A percentile compares a stretch with the other conserved stretches of the same genome.
phyloP scores from a whole-genome alignment of 2,329 filamentous ascomycete genomes.

The Pseudogymnoascus sp. region DNA sequence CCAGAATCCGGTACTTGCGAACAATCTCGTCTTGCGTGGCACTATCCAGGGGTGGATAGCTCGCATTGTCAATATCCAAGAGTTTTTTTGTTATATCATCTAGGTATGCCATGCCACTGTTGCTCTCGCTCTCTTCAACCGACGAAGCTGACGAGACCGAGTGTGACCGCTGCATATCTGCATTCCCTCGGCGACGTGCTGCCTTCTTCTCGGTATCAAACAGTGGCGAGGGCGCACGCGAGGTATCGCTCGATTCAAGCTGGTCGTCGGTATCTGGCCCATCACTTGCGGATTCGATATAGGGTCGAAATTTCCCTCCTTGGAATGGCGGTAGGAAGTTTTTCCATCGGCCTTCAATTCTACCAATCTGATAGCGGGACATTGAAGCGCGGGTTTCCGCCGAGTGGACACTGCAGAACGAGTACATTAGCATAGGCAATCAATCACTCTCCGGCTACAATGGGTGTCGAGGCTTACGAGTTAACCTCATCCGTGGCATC shows the following conservation, averaged over 20 bases:
- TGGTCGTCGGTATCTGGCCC: constrained; percentile 22
- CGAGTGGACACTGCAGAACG: constrained; percentile 65
- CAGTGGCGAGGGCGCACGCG: constrained; percentile 27
- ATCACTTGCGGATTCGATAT: constrained; percentile 30
- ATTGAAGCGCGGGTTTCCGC: constrained; percentile 67
- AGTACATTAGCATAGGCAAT: constrained; percentile 6
- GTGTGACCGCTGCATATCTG: constrained; percentile 32
- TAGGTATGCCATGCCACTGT: constrained; percentile 56
- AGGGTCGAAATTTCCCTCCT: constrained; percentile 66
- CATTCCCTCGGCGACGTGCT: constrained; percentile 18
- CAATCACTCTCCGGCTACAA: constrained; percentile 13
- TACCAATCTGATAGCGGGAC: constrained; percentile 76
- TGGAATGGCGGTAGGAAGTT: constrained; percentile 92
- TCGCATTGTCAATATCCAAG: constrained; percentile 66
- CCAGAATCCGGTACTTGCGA: constrained; percentile 71
- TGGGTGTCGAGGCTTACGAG: constrained; percentile 52
- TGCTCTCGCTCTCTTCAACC: constrained; percentile 38
- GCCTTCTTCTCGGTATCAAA: constrained; percentile 23
- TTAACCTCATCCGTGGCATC: constrained; percentile 94
- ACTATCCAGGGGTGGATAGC: constrained; percentile 72
- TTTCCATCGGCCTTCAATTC: constrained; percentile 70
- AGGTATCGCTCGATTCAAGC: constrained; percentile 19
- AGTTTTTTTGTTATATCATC: constrained; percentile 68
- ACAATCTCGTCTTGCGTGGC: constrained; percentile 70
- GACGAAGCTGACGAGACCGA: constrained; percentile 57